A percentile compares a stretch with the other conserved stretches of the same genome.
phyloP scores from a whole-genome alignment of 345 rosid species.

The Passiflora organensis region DNA sequence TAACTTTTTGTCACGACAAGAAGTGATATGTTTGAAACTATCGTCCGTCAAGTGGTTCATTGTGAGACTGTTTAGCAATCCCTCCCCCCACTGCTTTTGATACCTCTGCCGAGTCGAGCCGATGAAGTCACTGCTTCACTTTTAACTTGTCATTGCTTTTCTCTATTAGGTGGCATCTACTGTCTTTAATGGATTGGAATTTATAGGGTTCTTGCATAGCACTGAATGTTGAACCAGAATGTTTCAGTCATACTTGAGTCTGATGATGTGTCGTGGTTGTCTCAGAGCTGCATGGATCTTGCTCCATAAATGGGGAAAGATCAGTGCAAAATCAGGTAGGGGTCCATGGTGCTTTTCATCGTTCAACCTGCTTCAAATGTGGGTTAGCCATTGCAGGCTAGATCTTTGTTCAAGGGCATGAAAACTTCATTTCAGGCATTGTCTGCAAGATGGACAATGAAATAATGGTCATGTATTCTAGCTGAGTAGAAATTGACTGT shows the following conservation, averaged over 20 bases:
- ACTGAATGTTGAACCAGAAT: background rate
- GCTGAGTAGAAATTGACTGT: constrained; percentile 63
- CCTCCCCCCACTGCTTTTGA: constrained; percentile 35
- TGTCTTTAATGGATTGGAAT: too few species aligned
- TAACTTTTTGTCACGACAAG: constrained; percentile 46
- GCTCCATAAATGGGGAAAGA: constrained; percentile 62
- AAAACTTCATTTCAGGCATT: constrained; percentile 71
- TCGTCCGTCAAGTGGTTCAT: constrained; percentile 74
- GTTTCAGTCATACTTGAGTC: constrained; percentile 48
- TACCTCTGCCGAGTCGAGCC: constrained; percentile 16
- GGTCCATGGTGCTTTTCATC: constrained; percentile 92
- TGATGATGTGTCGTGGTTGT: constrained; percentile 74
- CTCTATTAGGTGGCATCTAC: too few species aligned
- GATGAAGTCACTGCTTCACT: background rate
- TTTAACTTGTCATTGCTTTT: background rate
- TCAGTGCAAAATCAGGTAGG: constrained; percentile 74
- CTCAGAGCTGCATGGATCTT: constrained; percentile 67
- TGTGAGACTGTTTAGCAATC: constrained; percentile 66
- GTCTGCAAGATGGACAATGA: constrained; percentile 45
- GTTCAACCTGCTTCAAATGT: constrained; percentile 71
- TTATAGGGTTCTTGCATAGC: background rate
- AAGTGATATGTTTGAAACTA: constrained; percentile 49
- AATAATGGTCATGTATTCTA: constrained; percentile 26
- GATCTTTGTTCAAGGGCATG: constrained; percentile 79
- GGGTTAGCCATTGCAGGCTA: constrained; percentile 67